Conservation (phyloP, 2,329 filamentous ascomycete genomes). For the Huntiella omanensis region DNA sequence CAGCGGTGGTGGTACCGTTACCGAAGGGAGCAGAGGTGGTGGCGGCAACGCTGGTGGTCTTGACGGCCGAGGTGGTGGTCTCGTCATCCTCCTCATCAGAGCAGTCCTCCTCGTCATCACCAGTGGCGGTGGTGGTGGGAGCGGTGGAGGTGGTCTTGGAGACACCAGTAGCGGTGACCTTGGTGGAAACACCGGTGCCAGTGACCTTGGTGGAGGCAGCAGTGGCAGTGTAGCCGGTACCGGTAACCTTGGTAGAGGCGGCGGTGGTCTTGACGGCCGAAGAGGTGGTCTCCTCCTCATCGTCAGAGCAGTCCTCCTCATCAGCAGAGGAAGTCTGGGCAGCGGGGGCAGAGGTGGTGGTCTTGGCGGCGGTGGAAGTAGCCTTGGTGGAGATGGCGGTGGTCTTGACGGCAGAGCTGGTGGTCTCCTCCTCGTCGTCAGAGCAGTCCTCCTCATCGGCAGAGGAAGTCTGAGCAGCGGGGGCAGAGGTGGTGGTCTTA, state of each 20-base stretch:
- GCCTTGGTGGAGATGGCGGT: background rate
- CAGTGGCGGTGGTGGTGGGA: background rate
- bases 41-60: background rate
- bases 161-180: background rate
- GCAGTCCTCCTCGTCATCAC: background rate
- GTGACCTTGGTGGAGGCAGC: background rate
- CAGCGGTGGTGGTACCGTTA: slow-evolving; percentile 4
- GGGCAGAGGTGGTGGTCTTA: background rate
- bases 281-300: background rate
- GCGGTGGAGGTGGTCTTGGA: background rate
- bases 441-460: background rate
- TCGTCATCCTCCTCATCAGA: background rate
- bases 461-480: too few relatives aligned
- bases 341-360: background rate
- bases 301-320: background rate
- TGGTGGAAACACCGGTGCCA: background rate
- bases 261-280: background rate
- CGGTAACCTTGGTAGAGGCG: background rate
- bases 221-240: background rate
- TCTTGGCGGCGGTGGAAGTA: background rate
- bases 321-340: background rate
- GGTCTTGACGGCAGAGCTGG: too few relatives aligned
- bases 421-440: background rate
- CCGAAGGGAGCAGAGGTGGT: slow-evolving; percentile 1
- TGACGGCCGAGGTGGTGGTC: background rate